Conservation (phyloP, 2,329 filamentous ascomycete species). For the Herpotrichia juniperi region DNA sequence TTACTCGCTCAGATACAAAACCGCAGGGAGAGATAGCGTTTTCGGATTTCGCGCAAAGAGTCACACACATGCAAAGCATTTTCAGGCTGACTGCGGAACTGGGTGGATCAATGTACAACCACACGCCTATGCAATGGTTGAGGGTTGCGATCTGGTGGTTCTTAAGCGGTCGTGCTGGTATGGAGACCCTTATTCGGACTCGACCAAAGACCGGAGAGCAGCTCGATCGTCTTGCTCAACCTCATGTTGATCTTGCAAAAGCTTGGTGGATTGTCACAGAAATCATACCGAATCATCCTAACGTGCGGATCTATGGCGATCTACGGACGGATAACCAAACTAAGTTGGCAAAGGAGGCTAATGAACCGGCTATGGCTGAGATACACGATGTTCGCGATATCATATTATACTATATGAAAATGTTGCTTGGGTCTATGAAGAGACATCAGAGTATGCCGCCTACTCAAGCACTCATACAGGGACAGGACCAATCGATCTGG, state of each 20-base stretch:
- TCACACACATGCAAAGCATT: conserved; percentile 74
- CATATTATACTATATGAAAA: conserved; percentile 70
- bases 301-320: conserved; percentile 31
- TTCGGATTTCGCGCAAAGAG: conserved; percentile 71
- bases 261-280: conserved; percentile 75
- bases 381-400: conserved; percentile 58
- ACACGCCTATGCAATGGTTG: conserved; percentile 70
- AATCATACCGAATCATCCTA: conserved; percentile 45
- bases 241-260: conserved; percentile 85
- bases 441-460: conserved; percentile 78
- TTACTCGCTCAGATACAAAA: conserved; percentile 40
- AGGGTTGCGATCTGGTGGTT: conserved; percentile 89
- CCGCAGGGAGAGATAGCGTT: conserved; percentile 58
- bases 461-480: conserved; percentile 70
- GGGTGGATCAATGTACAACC: conserved; percentile 68
- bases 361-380: conserved; percentile 53
- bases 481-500: conserved; percentile 83
- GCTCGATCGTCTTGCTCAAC: conserved; percentile 67
- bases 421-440: conserved; percentile 82
- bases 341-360: conserved; percentile 51
- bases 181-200: conserved; percentile 75
- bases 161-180: conserved; percentile 74
- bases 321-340: conserved; percentile 33
- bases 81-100: conserved; percentile 81
- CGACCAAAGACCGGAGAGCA: conserved; percentile 62